A percentile compares a stretch with the other conserved stretches of the same genome.
Evolutionary conservation across 441 rosid species (phyloP).

Genomic region (Monsonia emarginata): DNA sequence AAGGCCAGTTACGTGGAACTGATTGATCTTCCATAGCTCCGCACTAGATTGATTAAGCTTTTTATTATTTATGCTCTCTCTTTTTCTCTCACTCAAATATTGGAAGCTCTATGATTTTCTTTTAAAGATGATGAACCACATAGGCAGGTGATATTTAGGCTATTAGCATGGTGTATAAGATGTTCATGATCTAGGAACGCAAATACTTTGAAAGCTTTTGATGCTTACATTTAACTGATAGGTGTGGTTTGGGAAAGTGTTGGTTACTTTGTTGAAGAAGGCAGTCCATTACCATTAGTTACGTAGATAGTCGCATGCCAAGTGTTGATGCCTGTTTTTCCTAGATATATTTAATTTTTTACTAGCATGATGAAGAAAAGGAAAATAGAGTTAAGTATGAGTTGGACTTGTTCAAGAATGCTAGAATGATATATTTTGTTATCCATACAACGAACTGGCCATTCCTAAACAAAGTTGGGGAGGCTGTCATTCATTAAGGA

Average conservation of each 20-base stretch:
- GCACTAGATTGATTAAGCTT: too few relatives aligned
- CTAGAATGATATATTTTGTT: not conserved
- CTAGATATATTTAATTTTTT: not conserved
- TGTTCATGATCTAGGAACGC: not conserved
- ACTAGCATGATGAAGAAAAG: not conserved
- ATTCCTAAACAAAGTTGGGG: not conserved
- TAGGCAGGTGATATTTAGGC: not conserved
- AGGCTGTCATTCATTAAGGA: not conserved
- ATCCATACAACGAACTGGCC: not conserved
- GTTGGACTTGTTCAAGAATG: not conserved
- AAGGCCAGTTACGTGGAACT: too few relatives aligned
- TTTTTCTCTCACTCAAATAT: not conserved
- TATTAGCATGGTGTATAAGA: not conserved
- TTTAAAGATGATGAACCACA: not conserved
- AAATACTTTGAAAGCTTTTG: not conserved
- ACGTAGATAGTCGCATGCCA: not conserved
- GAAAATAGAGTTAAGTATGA: not conserved
- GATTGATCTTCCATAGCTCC: too few relatives aligned
- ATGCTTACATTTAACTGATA: not conserved
- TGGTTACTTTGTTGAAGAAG: not conserved
- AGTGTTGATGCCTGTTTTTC: not conserved
- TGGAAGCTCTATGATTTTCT: not conserved
- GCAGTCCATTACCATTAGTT: not conserved
- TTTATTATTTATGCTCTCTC: not conserved
- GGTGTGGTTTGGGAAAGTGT: constrained; percentile 1